Evolutionary conservation across 208 protist genomes (phyloP).

Genomic region (Trypanosoma avium): DNA sequence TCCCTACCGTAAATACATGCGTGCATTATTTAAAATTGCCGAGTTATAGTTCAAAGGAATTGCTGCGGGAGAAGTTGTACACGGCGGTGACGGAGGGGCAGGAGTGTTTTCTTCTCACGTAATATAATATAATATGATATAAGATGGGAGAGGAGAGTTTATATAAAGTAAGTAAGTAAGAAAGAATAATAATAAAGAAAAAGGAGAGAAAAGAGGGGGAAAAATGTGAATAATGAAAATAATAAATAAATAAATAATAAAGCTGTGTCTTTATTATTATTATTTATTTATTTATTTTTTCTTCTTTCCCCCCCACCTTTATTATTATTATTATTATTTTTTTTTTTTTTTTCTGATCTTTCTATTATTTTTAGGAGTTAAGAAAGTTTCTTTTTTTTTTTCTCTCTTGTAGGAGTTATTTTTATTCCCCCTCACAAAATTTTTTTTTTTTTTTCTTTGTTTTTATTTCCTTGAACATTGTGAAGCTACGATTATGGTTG

Average conservation of each 20-base stretch:
- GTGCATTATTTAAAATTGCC: slow-evolving; percentile 95
- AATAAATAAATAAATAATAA: background rate
- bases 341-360: background rate
- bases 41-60: slow-evolving; percentile 78
- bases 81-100: slow-evolving; percentile 73
- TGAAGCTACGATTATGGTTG: too few species aligned
- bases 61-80: slow-evolving; percentile 64
- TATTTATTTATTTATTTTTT: background rate
- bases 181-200: slow-evolving; percentile 1
- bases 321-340: background rate
- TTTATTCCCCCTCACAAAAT: background rate
- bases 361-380: background rate
- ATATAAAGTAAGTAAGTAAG: too few species aligned
- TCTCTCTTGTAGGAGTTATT: background rate
- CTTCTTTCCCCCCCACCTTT: background rate
- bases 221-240: background rate
- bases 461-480: too few species aligned
- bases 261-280: background rate
- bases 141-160: background rate
- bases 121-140: background rate
- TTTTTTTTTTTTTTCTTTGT: background rate
- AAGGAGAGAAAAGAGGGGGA: background rate
- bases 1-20: slow-evolving; percentile 97
- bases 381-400: background rate
- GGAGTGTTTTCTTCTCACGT: slow-evolving; percentile 73